Conservation (phyloP, 83 land plant species). For the Thuja plicata region DNA sequence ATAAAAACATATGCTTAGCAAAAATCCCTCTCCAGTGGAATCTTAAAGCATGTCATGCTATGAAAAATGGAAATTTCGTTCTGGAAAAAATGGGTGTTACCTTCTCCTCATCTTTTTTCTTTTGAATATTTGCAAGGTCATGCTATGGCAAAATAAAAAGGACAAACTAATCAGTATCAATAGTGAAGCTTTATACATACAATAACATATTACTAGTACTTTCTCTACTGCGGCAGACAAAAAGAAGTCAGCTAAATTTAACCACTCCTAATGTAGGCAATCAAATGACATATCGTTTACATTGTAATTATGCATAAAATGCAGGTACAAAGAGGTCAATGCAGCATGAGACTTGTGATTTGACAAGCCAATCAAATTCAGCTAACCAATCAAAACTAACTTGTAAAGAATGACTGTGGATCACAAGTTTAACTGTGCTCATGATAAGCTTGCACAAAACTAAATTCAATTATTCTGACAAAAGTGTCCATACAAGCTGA, state of each 20-base stretch:
- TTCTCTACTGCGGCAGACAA: neutral
- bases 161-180: neutral
- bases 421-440: too few species aligned
- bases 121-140: slow-evolving; percentile 45
- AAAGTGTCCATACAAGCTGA: too few species aligned
- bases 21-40: neutral
- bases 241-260: neutral
- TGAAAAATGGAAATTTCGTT: neutral
- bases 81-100: slow-evolving; percentile 6
- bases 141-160: slow-evolving; percentile 19
- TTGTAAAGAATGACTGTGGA: too few species aligned
- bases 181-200: neutral
- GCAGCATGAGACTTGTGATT: too few species aligned
- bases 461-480: too few species aligned
- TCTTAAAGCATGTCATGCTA: neutral
- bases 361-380: too few species aligned
- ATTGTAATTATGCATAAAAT: too few species aligned
- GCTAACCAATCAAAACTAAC: too few species aligned
- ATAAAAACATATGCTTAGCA: neutral
- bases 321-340: too few species aligned
- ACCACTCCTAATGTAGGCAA: neutral
- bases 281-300: too few species aligned
- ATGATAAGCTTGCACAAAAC: too few species aligned
- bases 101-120: slow-evolving; percentile 62
- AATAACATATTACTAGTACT: neutral